Base-by-base conservation (phyloP, 23 red algal species). In the Porphyridium purpureum region DNA sequence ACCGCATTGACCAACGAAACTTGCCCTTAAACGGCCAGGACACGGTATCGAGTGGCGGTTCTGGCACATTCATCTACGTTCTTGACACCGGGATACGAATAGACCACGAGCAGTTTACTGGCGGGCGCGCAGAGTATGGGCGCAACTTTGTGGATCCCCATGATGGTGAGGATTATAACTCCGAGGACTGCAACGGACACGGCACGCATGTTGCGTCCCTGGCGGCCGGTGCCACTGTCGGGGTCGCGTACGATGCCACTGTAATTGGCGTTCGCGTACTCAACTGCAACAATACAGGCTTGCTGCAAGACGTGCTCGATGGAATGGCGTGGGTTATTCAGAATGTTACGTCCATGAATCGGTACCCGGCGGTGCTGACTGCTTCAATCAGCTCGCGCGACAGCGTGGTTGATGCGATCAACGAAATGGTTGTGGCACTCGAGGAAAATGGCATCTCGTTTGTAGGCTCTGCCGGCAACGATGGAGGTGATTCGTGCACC, bases 101-200 rank as follows among this genome's bases (percentile, higher is more conserved):
- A 7, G 30, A 40, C 17, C 80, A 85, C 31, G 60, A 53, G 21
- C 67, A 85, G 50, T 85, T 85, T 67, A 44, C 38, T 11, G 38
- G 38, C 17, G 68, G 64, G 33, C 66, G 67, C 7, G 80, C 49
- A 1, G 40, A 41, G 7, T 24, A 30, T 14, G 80, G 80, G 38
- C 53, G 33, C 29, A 69, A 76, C 55, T 61, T 72, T 54, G 80
- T 85, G 27, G 52, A 61, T 14, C 40, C 9, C 21, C 50, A 54
- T 21, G 30, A 47, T 26, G n/a, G n/a, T n/a, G 38, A 11, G 38
- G 38, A 44, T 44, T 44, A 11, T 11, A 17, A 44, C 38, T 17
- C 17, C 11, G 11, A 11, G 17, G 80, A 85, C 46, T 85, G 80
- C 52, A 85, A 66, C 40, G 80, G 80, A 14, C 80, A 85, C 47